Evolutionary conservation across 768 basidiomycete genomes (phyloP), one percentile per base, ranked within the genome.

Genomic region (Mycena haematopus): DNA sequence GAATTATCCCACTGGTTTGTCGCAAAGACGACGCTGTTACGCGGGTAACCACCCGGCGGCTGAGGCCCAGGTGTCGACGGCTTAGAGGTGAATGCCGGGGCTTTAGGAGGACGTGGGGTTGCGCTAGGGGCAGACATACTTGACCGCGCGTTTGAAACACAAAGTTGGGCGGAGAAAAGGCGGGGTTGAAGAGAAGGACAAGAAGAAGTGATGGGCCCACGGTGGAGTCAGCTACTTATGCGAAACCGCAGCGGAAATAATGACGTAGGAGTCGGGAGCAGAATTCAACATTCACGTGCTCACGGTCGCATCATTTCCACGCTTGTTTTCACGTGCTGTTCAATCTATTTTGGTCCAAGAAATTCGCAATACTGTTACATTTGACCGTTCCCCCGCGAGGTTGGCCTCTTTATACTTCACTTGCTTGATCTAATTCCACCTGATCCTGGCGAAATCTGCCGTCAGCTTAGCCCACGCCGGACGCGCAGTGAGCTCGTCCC

Each of bases 381-480:
- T 45, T 45, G 42, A 25, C 21, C 27, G 13, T 56, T 56, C 36
- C 19, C 3, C 31, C 31, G 55, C 29, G 55, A 56, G 55, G 55
- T 56, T 56, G 55, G 55, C 42, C 42, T 55, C 54, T 54, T 54
- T 42, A 36, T 45, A 44, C 25, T 45, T 44, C 29, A 46, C 27
- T 56, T 24, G n/a, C 46, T 56, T 45, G 29, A 56, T 56, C 44
- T 56, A 56, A 56, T 56, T 46, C 44, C 44, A 21, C 44, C n/a
- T 46, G 54, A 55, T 13, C 44, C 31, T 56, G 29, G 45, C 55
- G 46, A 22, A 56, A 46, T 56, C 55, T 46, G 55, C 55, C 21
- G 44, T 56, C 53, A 84, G 79, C 1, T 79, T 79, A 61, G 70
- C 65, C 85, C 85, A 86, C 6, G 84, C 73, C n/a, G 78, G 74